Conservation (phyloP, 768 basidiomycete genomes). For the Boletus patriciae region DNA sequence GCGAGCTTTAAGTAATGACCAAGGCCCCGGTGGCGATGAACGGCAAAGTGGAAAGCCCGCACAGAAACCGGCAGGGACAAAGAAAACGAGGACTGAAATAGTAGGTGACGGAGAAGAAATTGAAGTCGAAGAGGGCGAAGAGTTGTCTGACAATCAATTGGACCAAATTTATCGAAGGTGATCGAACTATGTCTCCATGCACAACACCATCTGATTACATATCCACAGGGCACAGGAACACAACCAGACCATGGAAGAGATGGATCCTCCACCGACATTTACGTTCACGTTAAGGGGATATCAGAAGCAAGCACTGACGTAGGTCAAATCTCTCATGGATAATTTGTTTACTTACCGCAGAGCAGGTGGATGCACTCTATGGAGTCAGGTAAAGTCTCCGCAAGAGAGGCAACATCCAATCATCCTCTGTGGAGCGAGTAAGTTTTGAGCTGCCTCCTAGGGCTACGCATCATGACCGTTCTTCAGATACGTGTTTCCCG, state of each 20-base stretch:
- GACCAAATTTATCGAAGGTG: conserved; percentile 85
- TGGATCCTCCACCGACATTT: conserved; percentile 81
- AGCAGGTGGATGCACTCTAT: conserved; percentile 88
- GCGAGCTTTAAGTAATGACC: conserved; percentile 29
- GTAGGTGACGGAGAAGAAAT: conserved; percentile 80
- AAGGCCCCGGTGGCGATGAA: conserved; percentile 33
- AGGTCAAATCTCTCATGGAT: conserved; percentile 21
- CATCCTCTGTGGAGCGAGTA: conserved; percentile 96
- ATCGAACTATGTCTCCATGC: background rate
- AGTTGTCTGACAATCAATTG: conserved; percentile 77
- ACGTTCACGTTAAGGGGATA: conserved; percentile 75
- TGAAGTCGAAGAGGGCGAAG: conserved; percentile 82
- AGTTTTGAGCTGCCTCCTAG: conserved; percentile 25
- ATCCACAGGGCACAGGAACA: conserved; percentile 73
- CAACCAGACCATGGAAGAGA: conserved; percentile 72
- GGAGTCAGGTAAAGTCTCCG: conserved; percentile 72
- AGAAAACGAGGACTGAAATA: conserved; percentile 58
- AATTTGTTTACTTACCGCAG: background rate
- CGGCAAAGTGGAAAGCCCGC: conserved; percentile 41
- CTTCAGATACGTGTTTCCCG: conserved; percentile 71
- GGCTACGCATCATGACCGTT: conserved; percentile 3
- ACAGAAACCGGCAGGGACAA: conserved; percentile 37
- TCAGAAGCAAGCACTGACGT: conserved; percentile 91
- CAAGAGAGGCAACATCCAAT: conserved; percentile 69
- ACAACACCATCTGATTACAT: conserved; percentile 3